A percentile compares a stretch with the other conserved stretches of the same genome.
These are phyloP conservation scores for Penicillium freii DNA, from an alignment of 2,329 filamentous ascomycete genomes.

Conservation along the genomic window DNA sequence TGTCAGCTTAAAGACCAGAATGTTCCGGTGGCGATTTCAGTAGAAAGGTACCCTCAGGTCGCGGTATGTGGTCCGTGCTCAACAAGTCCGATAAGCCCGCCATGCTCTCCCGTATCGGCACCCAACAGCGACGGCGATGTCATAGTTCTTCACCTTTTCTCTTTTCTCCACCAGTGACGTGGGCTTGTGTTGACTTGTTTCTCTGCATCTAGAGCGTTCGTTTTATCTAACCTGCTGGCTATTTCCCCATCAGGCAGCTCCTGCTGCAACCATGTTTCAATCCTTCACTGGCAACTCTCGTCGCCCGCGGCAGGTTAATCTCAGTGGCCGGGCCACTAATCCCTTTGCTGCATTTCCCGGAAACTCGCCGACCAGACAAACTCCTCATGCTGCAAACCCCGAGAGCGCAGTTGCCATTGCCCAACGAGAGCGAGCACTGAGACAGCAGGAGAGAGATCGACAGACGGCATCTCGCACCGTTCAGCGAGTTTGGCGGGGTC, in stretches of 20 bases:
- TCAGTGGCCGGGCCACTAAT: slow-evolving; percentile 79
- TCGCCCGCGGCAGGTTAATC: slow-evolving; percentile 86
- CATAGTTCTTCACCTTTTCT: slow-evolving; percentile 26
- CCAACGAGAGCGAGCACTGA: slow-evolving; percentile 76
- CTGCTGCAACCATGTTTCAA: slow-evolving; percentile 67
- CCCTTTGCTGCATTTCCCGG: slow-evolving; percentile 65
- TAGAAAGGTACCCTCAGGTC: not conserved
- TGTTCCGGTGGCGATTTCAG: slow-evolving; percentile 14
- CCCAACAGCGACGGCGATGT: slow-evolving; percentile 20
- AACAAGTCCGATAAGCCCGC: slow-evolving; percentile 21
- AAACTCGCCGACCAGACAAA: slow-evolving; percentile 51
- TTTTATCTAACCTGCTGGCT: slow-evolving; percentile 1
- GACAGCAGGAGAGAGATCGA: slow-evolving; percentile 77
- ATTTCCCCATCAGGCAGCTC: slow-evolving; percentile 6
- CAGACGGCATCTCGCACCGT: slow-evolving; percentile 71
- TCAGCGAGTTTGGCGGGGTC: slow-evolving; percentile 80
- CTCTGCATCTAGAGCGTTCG: slow-evolving; percentile 12
- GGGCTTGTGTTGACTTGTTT: slow-evolving; percentile 20
- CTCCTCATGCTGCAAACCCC: slow-evolving; percentile 58
- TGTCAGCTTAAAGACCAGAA: not conserved
- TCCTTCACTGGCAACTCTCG: slow-evolving; percentile 87
- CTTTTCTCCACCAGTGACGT: slow-evolving; percentile 14
- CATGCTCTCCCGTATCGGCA: slow-evolving; percentile 20
- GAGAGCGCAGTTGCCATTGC: slow-evolving; percentile 80
- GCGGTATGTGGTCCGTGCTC: slow-evolving; percentile 16